These are phyloP conservation scores for Kockovaella imperatae DNA, from an alignment of 768 basidiomycete genomes.

Conservation along the genomic window DNA sequence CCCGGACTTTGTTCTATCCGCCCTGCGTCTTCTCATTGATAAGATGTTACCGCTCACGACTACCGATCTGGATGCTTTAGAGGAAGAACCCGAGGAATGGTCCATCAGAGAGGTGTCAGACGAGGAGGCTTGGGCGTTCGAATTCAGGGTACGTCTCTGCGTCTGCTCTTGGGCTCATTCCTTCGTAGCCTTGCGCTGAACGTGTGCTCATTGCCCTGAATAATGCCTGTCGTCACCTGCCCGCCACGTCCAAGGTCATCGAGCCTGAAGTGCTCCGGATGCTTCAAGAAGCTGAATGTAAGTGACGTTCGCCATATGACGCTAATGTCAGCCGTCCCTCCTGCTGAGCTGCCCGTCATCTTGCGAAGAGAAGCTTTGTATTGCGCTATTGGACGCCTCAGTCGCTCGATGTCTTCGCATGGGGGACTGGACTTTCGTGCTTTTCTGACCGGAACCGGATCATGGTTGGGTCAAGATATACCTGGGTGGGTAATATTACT, in stretches of 20 bases:
- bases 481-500: not conserved
- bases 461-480: not conserved
- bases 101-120: constrained; percentile 80
- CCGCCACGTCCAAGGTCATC: constrained; percentile 27
- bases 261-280: constrained; percentile 35
- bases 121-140: constrained; percentile 86
- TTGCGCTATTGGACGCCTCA: constrained; percentile 39
- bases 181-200: constrained; percentile 74
- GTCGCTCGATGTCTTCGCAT: constrained; percentile 21
- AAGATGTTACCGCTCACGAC: constrained; percentile 77
- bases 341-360: constrained; percentile 25
- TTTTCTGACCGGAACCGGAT: constrained; percentile 15
- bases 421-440: constrained; percentile 33
- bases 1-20: constrained; percentile 33
- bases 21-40: constrained; percentile 59
- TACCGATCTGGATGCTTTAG: constrained; percentile 73
- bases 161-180: not conserved
- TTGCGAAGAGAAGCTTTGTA: constrained; percentile 38
- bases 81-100: constrained; percentile 90
- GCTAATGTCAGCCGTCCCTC: constrained; percentile 20
- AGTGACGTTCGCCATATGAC: not conserved
- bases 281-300: constrained; percentile 27
- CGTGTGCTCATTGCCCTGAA: constrained; percentile 67
- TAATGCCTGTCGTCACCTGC: constrained; percentile 32
- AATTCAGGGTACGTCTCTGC: constrained; percentile 61